Evolutionary conservation across 2,329 filamentous ascomycete species (phyloP).

Genomic region (Fusarium sp.): DNA sequence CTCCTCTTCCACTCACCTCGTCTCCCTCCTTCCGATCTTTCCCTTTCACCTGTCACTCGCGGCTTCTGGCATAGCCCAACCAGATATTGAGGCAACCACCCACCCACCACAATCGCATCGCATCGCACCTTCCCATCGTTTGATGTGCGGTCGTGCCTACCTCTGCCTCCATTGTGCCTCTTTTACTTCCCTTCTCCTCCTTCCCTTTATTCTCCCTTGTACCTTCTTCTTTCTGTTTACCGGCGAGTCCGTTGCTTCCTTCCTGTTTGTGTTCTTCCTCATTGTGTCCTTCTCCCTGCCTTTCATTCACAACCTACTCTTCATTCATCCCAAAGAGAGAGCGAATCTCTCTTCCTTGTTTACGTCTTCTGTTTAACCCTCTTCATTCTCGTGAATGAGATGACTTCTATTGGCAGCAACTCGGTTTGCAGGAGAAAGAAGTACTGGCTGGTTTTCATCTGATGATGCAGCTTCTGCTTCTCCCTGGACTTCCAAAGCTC

Average conservation of each 20-base stretch:
- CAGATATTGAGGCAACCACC: slow-evolving; percentile 26
- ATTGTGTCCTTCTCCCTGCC: not conserved
- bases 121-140: slow-evolving; percentile 4
- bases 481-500: slow-evolving; percentile 9
- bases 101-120: not conserved
- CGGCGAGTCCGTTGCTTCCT: not conserved
- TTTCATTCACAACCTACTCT: not conserved
- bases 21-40: not conserved
- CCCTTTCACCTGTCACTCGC: slow-evolving; percentile 16
- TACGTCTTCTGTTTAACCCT: slow-evolving; percentile 20
- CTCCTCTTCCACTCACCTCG: not conserved
- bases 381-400: slow-evolving; percentile 10
- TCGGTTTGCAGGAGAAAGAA: slow-evolving; percentile 7
- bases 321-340: slow-evolving; percentile 18
- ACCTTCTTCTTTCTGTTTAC: not conserved
- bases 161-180: not conserved
- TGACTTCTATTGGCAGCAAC: slow-evolving; percentile 3
- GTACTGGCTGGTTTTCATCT: not conserved
- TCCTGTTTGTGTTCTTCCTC: slow-evolving; percentile 5
- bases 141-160: not conserved
- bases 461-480: slow-evolving; percentile 1
- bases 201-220: slow-evolving; percentile 4
- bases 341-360: slow-evolving; percentile 16
- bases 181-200: slow-evolving; percentile 2
- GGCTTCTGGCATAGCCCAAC: slow-evolving; percentile 31